Evolutionary conservation across 2,329 filamentous ascomycete species (phyloP).

Genomic region (Uncinocarpus reesii): DNA sequence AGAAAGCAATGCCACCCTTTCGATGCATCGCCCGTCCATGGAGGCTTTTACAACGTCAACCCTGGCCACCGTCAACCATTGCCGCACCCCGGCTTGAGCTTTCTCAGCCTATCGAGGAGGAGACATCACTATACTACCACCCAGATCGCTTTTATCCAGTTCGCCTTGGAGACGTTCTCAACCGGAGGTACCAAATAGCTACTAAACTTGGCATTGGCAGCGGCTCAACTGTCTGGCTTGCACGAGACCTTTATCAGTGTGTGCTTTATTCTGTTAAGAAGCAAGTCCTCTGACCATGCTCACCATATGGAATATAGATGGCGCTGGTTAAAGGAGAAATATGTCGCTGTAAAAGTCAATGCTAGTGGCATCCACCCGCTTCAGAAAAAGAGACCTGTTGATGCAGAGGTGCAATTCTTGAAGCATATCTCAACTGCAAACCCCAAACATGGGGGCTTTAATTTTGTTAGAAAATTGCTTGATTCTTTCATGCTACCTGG

Average conservation of each 20-base stretch:
- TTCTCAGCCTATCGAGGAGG: conserved; percentile 9
- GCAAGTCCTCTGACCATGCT: background rate
- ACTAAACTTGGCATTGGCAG: conserved; percentile 37
- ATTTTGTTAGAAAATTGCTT: conserved; percentile 24
- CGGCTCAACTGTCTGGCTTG: conserved; percentile 37
- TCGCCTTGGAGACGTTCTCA: conserved; percentile 17
- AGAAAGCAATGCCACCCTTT: too few relatives aligned
- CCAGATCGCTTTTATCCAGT: conserved; percentile 15
- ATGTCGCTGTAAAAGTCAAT: conserved; percentile 30
- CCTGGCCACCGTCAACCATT: conserved; percentile 6
- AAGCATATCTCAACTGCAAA: conserved; percentile 21
- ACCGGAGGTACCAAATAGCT: conserved; percentile 15
- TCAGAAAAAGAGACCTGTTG: conserved; percentile 9
- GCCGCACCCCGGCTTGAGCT: conserved; percentile 3
- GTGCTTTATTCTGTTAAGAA: background rate
- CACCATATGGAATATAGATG: conserved; percentile 19
- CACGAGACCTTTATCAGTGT: conserved; percentile 19
- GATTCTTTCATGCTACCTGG: conserved; percentile 25
- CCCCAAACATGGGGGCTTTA: conserved; percentile 24
- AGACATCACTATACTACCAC: conserved; percentile 12
- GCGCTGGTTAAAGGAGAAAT: conserved; percentile 22
- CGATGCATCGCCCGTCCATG: too few relatives aligned
- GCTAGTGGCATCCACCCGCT: conserved; percentile 12
- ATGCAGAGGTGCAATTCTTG: background rate
- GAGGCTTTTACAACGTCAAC: conserved; percentile 3